Conservation (phyloP, 1,284 basidiomycete genomes). For the Fistulina hepatica region DNA sequence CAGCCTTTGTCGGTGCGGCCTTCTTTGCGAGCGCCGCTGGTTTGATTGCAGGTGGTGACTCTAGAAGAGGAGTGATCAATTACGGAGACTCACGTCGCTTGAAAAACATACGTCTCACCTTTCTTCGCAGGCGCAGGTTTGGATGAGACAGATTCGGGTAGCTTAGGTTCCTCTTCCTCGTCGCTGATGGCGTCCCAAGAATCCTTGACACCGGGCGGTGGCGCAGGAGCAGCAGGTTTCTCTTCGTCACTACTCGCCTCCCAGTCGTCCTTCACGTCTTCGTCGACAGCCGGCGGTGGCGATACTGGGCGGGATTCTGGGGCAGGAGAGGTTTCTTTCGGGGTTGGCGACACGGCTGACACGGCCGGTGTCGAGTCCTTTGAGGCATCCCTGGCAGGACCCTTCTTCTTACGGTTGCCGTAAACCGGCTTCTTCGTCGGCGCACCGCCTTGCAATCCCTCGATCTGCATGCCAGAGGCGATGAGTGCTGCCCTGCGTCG, state of each 20-base stretch:
- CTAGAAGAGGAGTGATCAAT: no score
- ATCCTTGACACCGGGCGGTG: constrained; percentile 47
- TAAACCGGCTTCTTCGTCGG: constrained; percentile 65
- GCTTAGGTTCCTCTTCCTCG: constrained; percentile 38
- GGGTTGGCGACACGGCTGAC: no score
- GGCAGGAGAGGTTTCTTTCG: no score
- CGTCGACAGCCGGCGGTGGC: constrained; percentile 31
- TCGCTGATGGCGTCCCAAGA: constrained; percentile 82
- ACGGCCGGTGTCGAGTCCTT: no score
- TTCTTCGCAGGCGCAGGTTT: constrained; percentile 18
- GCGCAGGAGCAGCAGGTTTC: constrained; percentile 17
- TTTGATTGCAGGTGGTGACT: constrained; percentile 18
- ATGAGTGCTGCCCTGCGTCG: constrained; percentile 86
- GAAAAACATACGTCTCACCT: no score
- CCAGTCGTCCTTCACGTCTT: constrained; percentile 72
- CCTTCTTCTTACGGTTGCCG: constrained; percentile 74
- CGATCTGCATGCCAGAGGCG: constrained; percentile 82
- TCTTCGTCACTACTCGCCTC: constrained; percentile 62
- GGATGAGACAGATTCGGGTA: constrained; percentile 11
- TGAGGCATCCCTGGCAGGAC: constrained; percentile 33
- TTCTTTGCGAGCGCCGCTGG: constrained; percentile 17
- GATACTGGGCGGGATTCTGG: constrained; percentile 44
- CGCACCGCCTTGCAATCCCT: constrained; percentile 62
- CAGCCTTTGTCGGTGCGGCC: constrained; percentile 6
- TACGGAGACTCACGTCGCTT: no score